Evolutionary conservation across 2,329 filamentous ascomycete genomes (phyloP), one percentile per base, ranked within the genome.

Genomic region (Stagonosporopsis vannaccii): DNA sequence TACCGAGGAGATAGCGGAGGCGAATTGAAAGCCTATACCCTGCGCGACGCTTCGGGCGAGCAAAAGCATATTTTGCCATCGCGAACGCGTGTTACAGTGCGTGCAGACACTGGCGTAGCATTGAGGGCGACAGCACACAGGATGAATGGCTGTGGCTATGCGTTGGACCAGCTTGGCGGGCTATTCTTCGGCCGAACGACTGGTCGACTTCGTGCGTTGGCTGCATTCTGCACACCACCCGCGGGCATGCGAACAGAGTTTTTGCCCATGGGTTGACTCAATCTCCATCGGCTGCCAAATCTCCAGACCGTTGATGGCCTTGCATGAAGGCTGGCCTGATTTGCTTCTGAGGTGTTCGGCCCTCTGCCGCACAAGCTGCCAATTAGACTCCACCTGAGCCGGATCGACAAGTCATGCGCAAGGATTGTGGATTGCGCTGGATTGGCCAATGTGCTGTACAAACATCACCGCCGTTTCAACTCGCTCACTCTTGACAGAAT

Each of bases 391-490:
- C 59, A 63, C 60, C 47, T 60, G 47, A 60, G 52, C 53, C 51
- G 46, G 60, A 62, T 64, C 61, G 54, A 39, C 61, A 56, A 50
- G 59, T 65, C 65, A 66, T 66, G 65, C 65, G 65, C 59, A 58
- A 46, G 57, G 60, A 53, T 51, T 41, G 35, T 49, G 45, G 26
- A 36, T 41, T 36, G 42, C 49, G 37, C 47, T 39, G 48, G 36
- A 67, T 62, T 67, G 59, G 63, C 57, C 43, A 44, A 19, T 22
- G 20, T 44, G 49, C 43, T 44, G 43, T 56, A 44, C 56, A 68
- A 66, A 65, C 63, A 66, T 59, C 57, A 52, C 59, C 51, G 52
- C 59, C 50, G 67, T 72, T 69, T 71, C 66, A 63, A 69, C 60
- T 56, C 57, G 54, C 66, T 65, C 62, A 53, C 58, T 57, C 50